Conservation (phyloP, 1,139 yeast species). For the Blastobotrys apis region DNA sequence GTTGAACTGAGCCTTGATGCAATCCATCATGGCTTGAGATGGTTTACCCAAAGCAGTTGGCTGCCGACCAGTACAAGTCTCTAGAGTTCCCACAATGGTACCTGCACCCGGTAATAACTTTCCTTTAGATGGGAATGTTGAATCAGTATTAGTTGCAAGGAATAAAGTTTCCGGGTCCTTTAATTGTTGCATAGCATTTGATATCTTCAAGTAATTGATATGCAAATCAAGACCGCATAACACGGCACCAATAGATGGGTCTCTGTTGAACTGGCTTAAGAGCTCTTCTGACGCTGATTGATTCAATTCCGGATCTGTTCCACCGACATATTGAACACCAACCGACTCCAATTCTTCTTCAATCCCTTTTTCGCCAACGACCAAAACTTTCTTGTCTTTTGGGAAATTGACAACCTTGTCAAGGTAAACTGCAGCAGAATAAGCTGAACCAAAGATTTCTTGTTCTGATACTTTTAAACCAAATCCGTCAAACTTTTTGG, state of each 20-base stretch:
- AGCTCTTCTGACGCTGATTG: constrained; percentile 30
- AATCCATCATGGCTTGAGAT: constrained; percentile 81
- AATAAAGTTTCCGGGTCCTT: constrained; percentile 65
- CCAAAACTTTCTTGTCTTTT: constrained; percentile 73
- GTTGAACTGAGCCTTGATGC: constrained; percentile 66
- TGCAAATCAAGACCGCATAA: constrained; percentile 79
- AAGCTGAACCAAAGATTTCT: constrained; percentile 87
- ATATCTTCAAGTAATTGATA: constrained; percentile 74
- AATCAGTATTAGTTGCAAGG: constrained; percentile 92
- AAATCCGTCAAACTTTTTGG: constrained; percentile 66
- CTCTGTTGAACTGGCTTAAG: constrained; percentile 43
- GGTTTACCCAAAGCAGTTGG: constrained; percentile 92
- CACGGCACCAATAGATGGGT: constrained; percentile 77
- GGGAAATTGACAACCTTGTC: constrained; percentile 71
- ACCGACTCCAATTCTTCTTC: constrained; percentile 62
- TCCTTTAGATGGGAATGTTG: constrained; percentile 90
- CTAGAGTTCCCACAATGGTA: constrained; percentile 76
- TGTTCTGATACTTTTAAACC: constrained; percentile 64
- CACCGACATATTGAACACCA: constrained; percentile 73
- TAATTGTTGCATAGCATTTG: constrained; percentile 78
- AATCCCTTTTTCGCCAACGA: constrained; percentile 80
- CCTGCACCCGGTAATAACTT: constrained; percentile 92
- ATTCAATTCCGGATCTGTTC: constrained; percentile 46
- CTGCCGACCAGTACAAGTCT: constrained; percentile 68
- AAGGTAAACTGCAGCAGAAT: constrained; percentile 84